Conservation (phyloP, 2,329 filamentous ascomycete genomes). For the Beauveria sp. region DNA sequence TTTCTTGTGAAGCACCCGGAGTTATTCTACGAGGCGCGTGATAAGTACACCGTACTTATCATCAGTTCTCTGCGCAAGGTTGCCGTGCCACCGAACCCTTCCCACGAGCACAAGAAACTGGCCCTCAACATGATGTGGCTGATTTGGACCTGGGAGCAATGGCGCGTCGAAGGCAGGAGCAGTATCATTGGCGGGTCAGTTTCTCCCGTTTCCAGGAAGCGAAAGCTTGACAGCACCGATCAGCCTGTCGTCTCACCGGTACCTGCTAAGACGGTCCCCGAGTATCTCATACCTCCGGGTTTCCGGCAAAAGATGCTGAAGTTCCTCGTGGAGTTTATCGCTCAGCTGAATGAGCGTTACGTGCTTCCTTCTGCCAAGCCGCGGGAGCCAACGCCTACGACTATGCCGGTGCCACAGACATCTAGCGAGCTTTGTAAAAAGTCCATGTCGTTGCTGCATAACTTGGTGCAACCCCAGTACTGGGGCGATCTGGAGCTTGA, state of each 20-base stretch:
- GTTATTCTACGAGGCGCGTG: constrained; percentile 88
- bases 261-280: constrained; percentile 38
- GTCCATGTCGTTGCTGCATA: constrained; percentile 71
- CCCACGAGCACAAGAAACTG: constrained; percentile 84
- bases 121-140: constrained; percentile 85
- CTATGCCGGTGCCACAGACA: constrained; percentile 42
- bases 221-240: constrained; percentile 60
- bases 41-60: constrained; percentile 83
- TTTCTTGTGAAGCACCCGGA: constrained; percentile 90
- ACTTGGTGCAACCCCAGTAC: constrained; percentile 76
- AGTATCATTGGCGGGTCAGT: constrained; percentile 41
- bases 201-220: constrained; percentile 68
- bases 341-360: constrained; percentile 78
- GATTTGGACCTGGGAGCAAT: constrained; percentile 89
- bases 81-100: constrained; percentile 72
- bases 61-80: constrained; percentile 86
- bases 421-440: constrained; percentile 78
- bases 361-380: constrained; percentile 64
- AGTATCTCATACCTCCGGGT: constrained; percentile 60
- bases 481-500: constrained; percentile 93
- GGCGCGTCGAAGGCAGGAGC: constrained; percentile 58
- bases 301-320: constrained; percentile 79
- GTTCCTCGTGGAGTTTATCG: constrained; percentile 93
- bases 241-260: constrained; percentile 47
- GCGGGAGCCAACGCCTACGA: constrained; percentile 41